These are phyloP conservation scores for Vicia faba DNA, from an alignment of 306 rosid species.

Conservation along the genomic window DNA sequence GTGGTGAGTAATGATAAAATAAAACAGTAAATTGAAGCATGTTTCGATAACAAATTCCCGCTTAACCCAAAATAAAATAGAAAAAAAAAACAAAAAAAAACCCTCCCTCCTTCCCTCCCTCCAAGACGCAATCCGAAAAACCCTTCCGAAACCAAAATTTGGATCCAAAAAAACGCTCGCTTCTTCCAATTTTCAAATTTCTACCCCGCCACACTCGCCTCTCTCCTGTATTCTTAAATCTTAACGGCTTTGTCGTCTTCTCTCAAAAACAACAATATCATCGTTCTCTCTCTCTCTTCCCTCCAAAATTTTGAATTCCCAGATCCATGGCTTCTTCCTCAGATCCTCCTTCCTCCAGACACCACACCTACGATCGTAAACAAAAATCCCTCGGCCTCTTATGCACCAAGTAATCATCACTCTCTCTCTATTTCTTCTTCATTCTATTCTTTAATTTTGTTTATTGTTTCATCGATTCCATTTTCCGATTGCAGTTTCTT, in stretches of 20 bases:
- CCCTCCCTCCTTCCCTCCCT: conserved; percentile 13
- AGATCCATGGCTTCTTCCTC: conserved; percentile 44
- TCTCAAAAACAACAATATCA: background rate
- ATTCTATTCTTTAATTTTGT: background rate
- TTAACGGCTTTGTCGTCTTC: conserved; percentile 36
- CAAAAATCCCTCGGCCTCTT: conserved; percentile 83
- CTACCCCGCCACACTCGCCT: conserved; percentile 44
- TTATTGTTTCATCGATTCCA: background rate
- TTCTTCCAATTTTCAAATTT: conserved; percentile 44
- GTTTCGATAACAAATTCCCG: background rate
- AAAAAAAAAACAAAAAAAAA: background rate
- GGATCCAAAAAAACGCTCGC: conserved; percentile 27
- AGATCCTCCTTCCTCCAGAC: conserved; percentile 49
- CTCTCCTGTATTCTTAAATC: background rate
- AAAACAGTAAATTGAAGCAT: background rate
- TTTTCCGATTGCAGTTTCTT: conserved; percentile 47
- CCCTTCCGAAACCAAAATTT: background rate
- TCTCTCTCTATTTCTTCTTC: background rate
- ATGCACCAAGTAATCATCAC: conserved; percentile 73
- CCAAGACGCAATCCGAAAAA: background rate
- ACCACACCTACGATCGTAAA: conserved; percentile 56
- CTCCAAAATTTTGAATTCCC: conserved; percentile 26
- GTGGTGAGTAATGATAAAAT: no score
- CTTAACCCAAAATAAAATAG: background rate
- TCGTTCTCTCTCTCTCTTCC: background rate